phyloP scores from a whole-genome alignment of 805 yeast genomes.

The Candida orba region DNA sequence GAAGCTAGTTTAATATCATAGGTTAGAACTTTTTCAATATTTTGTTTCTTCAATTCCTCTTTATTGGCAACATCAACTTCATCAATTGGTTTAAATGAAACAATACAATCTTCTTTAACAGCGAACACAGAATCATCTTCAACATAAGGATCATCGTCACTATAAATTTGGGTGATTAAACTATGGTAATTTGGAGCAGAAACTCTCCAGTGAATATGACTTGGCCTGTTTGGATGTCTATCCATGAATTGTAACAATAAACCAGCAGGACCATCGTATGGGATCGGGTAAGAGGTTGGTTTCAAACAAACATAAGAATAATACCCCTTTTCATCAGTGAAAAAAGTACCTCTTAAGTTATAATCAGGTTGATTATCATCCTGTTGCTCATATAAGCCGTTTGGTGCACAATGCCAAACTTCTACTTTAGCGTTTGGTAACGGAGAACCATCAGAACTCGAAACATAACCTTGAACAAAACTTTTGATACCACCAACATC shows the following conservation, averaged over 20 bases:
- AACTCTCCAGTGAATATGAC: conserved; percentile 27
- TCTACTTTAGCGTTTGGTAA: conserved; percentile 26
- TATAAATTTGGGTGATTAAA: conserved; percentile 29
- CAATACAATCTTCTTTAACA: conserved; percentile 26
- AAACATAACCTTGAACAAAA: conserved; percentile 23
- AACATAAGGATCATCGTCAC: conserved; percentile 25
- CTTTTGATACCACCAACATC: conserved; percentile 29
- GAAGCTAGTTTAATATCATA: conserved; percentile 2
- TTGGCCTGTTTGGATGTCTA: conserved; percentile 32
- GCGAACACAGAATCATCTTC: conserved; percentile 31
- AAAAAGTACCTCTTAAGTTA: conserved; percentile 25
- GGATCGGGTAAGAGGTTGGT: conserved; percentile 33
- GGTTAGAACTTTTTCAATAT: background rate
- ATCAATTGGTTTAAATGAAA: conserved; percentile 21
- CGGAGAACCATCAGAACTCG: conserved; percentile 25
- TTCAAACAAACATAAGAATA: conserved; percentile 25
- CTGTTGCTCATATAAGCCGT: conserved; percentile 31
- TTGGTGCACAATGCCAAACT: conserved; percentile 32
- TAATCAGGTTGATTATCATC: conserved; percentile 30
- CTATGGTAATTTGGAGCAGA: conserved; percentile 23
- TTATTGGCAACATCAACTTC: background rate
- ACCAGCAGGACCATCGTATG: conserved; percentile 35
- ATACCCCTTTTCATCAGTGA: conserved; percentile 22
- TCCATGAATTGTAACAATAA: conserved; percentile 25
- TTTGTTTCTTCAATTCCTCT: conserved; percentile 1